Evolutionary conservation across 495 filamentous ascomycete genomes (phyloP), one percentile per base, ranked within the genome.

Genomic region (Aspergillus incahuasiensis): DNA sequence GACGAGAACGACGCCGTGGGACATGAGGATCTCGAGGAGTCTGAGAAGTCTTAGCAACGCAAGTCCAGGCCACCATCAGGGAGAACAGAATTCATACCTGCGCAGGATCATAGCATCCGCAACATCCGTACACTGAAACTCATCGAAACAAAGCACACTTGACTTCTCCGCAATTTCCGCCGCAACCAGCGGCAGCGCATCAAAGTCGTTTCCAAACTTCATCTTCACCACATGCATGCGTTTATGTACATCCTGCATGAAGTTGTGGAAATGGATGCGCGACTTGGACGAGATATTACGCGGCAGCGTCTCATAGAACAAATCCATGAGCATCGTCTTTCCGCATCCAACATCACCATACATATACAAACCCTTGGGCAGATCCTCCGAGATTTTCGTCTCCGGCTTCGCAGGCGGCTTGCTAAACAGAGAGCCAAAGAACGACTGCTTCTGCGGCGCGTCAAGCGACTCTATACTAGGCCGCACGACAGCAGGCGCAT

Each of bases 291-390:
- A 80, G 58, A 98, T 90, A 62, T 88, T 85, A 13, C 75, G 63
- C 5, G 94, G 94, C 48, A 99, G 74, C 1, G 92, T 96, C 52
- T 97, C 91, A 74, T 91, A 97, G 72, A 99, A 97, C 63, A 99
- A 77, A 65, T 99, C 95, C 94, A 99, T 97, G 59, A 99, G 76
- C 95, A 99, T 99, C 1, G 95, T 97, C 79, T 99, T 99, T 42
- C 95, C 95, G 64, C 90, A 92, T 20, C 95, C 95, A 9, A 99
- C 95, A 69, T 97, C 94, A 18, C 95, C 95, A 65, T 89, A 97
- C 75, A 99, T 87, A 64, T 97, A 97, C 35, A 97, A 68, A 0
- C 95, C 95, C 61, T 90, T 87, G 0, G 94, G 94, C 7, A 96
- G 78, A 60, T 86, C 79, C 49, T 78, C 66, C 19, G 91, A 85